Evolutionary conservation across 2,329 filamentous ascomycete genomes (phyloP).

Genomic region (Biscogniauxia mediterranea): DNA sequence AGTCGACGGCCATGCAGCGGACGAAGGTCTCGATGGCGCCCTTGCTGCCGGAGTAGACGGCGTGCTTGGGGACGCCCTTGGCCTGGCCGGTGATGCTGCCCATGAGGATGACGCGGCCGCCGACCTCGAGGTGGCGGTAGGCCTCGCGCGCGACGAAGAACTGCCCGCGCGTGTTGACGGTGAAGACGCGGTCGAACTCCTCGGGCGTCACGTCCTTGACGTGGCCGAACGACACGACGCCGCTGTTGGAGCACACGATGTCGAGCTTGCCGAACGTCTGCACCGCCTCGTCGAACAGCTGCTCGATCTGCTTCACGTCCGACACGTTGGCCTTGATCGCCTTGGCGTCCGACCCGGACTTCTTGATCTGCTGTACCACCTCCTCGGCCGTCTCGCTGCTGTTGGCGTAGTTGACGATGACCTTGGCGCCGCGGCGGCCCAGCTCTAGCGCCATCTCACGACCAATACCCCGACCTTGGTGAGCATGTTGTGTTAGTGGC

Average conservation of each 20-base stretch:
- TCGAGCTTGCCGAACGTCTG: constrained; percentile 64
- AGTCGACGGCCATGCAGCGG: constrained; percentile 70
- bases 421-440: constrained; percentile 62
- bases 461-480: constrained; percentile 61
- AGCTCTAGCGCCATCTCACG: constrained; percentile 66
- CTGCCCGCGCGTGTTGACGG: constrained; percentile 65
- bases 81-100: constrained; percentile 67
- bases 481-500: constrained; percentile 7
- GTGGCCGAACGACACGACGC: constrained; percentile 67
- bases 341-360: constrained; percentile 58
- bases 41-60: constrained; percentile 73
- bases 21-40: constrained; percentile 76
- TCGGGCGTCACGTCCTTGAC: constrained; percentile 67
- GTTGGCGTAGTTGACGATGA: constrained; percentile 68
- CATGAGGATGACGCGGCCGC: constrained; percentile 72
- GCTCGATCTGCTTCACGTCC: constrained; percentile 60
- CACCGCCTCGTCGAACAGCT: constrained; percentile 62
- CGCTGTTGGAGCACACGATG: constrained; percentile 70
- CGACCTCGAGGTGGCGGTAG: constrained; percentile 66
- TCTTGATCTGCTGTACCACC: constrained; percentile 65
- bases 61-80: constrained; percentile 67
- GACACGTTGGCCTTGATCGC: constrained; percentile 68
- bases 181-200: constrained; percentile 70
- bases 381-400: constrained; percentile 62
- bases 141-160: constrained; percentile 72